These are phyloP conservation scores for Alectoria sarmentosa DNA, from an alignment of 495 filamentous ascomycete species.

Conservation along the genomic window DNA sequence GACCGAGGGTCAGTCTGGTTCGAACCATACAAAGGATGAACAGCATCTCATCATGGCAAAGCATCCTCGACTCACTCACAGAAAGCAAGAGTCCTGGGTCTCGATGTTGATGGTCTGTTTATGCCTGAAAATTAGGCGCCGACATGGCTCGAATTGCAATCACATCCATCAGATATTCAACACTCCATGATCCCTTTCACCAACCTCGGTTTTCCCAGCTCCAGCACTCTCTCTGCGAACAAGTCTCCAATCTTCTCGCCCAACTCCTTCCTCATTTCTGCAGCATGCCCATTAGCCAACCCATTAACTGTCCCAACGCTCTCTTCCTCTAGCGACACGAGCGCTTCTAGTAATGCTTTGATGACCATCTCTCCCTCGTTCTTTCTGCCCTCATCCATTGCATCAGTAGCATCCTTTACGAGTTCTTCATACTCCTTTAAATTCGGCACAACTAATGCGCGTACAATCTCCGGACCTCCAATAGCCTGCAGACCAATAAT, in stretches of 20 bases:
- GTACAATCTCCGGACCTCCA: slow-evolving; percentile 72
- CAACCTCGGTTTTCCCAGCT: slow-evolving; percentile 43
- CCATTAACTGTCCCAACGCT: slow-evolving; percentile 38
- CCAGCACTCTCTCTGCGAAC: slow-evolving; percentile 45
- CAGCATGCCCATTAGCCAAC: slow-evolving; percentile 38
- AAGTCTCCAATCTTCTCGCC: slow-evolving; percentile 52
- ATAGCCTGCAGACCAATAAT: slow-evolving; percentile 68
- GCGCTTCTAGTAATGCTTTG: slow-evolving; percentile 51
- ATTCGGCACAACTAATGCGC: slow-evolving; percentile 72
- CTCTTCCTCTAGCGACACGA: slow-evolving; percentile 42
- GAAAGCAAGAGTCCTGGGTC: not conserved
- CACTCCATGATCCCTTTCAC: slow-evolving; percentile 46
- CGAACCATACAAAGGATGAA: too few species aligned
- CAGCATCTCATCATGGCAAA: not conserved
- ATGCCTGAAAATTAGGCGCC: not conserved
- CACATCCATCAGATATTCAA: not conserved
- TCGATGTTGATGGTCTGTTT: not conserved
- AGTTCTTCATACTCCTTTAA: slow-evolving; percentile 67
- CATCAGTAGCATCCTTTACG: slow-evolving; percentile 56
- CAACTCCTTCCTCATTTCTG: slow-evolving; percentile 49
- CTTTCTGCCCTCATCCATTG: slow-evolving; percentile 35
- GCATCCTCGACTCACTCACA: not conserved
- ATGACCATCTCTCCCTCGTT: slow-evolving; percentile 59
- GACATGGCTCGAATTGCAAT: not conserved
- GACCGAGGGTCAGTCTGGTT: not conserved